Evolutionary conservation across 129 eudicot species (phyloP).

Genomic region (Artemisia argyi): DNA sequence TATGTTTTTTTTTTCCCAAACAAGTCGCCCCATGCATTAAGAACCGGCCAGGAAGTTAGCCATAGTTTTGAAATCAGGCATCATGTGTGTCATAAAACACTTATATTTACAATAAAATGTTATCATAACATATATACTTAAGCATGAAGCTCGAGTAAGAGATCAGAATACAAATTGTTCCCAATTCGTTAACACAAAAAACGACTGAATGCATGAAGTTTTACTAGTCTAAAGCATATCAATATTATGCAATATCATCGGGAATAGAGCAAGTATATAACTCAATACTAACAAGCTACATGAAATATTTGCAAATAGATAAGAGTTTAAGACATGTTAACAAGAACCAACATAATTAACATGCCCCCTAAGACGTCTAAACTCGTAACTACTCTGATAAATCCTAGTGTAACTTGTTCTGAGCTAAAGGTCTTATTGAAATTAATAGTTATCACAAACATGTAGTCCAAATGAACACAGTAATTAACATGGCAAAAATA

Average conservation of each 20-base stretch:
- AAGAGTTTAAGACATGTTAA: not conserved
- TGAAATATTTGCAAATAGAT: not conserved
- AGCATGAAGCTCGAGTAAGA: not conserved
- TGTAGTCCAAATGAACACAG: too few relatives aligned
- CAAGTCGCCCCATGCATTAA: too few relatives aligned
- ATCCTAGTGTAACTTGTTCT: conserved; percentile 5
- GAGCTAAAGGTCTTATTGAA: not conserved
- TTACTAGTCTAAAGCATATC: not conserved
- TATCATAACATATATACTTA: too few relatives aligned
- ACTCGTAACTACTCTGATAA: not conserved
- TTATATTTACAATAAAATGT: too few relatives aligned
- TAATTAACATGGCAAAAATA: too few relatives aligned
- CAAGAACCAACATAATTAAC: not conserved
- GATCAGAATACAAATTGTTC: not conserved
- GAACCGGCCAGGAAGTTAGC: too few relatives aligned
- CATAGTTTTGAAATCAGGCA: too few relatives aligned
- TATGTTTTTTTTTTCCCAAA: too few relatives aligned
- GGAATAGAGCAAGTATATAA: not conserved
- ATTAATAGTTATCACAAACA: too few relatives aligned
- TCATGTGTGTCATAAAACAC: too few relatives aligned
- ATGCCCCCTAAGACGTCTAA: not conserved
- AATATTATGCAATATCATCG: not conserved
- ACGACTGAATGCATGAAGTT: not conserved
- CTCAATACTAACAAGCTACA: not conserved
- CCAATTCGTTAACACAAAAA: not conserved